Conservation (phyloP, 768 basidiomycete genomes). For the Macrolepiota fuliginosa region DNA sequence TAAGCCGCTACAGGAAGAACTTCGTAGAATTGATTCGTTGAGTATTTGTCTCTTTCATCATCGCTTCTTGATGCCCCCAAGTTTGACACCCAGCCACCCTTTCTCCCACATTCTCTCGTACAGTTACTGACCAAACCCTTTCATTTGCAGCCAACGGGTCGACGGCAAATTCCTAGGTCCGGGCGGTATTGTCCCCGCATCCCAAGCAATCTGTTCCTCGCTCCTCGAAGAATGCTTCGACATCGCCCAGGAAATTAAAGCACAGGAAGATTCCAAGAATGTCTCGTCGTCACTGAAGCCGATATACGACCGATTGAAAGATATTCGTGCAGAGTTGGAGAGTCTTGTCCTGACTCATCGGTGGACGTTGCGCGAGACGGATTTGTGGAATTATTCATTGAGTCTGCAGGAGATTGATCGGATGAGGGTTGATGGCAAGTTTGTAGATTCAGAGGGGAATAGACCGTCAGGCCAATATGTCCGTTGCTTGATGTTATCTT, state of each 20-base stretch:
- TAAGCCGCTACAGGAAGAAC: constrained; percentile 87
- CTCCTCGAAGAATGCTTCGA: constrained; percentile 97
- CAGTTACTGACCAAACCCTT: not conserved
- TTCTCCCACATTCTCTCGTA: not conserved
- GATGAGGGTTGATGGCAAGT: constrained; percentile 97
- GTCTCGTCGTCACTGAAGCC: constrained; percentile 85
- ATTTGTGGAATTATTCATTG: constrained; percentile 90
- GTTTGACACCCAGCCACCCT: constrained; percentile 14
- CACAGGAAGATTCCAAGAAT: constrained; percentile 86
- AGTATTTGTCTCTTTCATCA: constrained; percentile 41
- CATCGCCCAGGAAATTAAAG: constrained; percentile 91
- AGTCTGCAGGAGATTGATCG: constrained; percentile 95
- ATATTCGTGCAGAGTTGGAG: constrained; percentile 87
- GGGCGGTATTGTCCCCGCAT: constrained; percentile 84
- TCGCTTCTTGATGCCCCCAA: constrained; percentile 6
- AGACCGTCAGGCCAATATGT: constrained; percentile 95
- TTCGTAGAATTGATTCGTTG: constrained; percentile 95
- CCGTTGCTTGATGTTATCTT: constrained; percentile 24
- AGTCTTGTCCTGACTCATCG: constrained; percentile 91
- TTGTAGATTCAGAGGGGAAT: constrained; percentile 91
- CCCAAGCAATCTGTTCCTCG: constrained; percentile 89
- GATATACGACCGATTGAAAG: constrained; percentile 87
- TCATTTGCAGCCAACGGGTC: constrained; percentile 71
- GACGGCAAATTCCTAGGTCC: constrained; percentile 95
- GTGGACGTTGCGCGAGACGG: constrained; percentile 95